A percentile compares a stretch with the other conserved stretches of the same genome.
Conservation (phyloP, 305 asterid genomes). For the Rubia tinctorum region DNA sequence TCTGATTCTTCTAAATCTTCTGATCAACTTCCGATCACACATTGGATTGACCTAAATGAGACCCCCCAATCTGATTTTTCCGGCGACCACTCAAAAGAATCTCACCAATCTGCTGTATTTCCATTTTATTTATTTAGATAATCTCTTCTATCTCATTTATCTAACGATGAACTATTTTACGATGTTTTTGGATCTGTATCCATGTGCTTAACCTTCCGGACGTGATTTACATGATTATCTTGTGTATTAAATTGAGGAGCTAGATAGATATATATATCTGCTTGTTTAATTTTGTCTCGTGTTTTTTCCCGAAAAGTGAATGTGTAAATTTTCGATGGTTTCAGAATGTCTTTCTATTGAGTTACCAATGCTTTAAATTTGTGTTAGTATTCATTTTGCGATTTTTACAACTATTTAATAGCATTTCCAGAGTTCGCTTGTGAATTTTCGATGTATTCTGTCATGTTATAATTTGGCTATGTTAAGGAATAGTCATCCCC, state of each 20-base stretch:
- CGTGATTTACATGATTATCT: not conserved
- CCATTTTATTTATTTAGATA: conserved; percentile 5
- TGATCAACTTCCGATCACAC: conserved; percentile 11
- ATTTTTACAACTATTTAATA: not conserved
- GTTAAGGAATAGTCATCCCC: not conserved
- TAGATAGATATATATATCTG: not conserved
- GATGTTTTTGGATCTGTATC: not conserved
- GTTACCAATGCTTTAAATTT: not conserved
- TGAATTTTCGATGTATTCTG: not conserved
- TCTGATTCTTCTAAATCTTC: conserved; percentile 39
- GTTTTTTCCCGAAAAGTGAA: not conserved
- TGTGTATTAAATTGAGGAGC: not conserved
- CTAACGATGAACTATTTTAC: too few relatives aligned
- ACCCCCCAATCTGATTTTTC: conserved; percentile 39
- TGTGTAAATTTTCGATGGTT: not conserved
- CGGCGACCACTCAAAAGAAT: conserved; percentile 14
- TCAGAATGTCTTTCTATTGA: not conserved
- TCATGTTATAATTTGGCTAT: not conserved
- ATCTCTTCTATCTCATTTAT: conserved; percentile 13
- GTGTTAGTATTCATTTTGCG: not conserved
- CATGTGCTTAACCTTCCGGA: not conserved
- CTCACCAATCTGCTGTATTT: not conserved
- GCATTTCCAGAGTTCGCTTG: not conserved
- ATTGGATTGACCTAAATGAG: conserved; percentile 13
- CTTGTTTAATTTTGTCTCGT: not conserved